phyloP scores from a whole-genome alignment of 2,329 filamentous ascomycete genomes.

The Neonectria punicea region DNA sequence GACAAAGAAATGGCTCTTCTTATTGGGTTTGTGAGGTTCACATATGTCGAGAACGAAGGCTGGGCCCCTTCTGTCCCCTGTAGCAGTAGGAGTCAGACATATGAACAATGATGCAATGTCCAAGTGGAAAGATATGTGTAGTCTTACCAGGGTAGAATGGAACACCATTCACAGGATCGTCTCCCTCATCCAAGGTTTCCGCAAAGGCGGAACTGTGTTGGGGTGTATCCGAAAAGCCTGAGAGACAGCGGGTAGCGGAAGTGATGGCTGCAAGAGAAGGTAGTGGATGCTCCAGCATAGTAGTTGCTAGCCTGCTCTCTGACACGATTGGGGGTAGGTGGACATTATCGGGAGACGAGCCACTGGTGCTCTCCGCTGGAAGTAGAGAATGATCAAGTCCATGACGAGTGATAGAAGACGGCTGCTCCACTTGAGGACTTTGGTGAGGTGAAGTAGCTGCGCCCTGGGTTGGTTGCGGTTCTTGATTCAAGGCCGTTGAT shows the following conservation, averaged over 20 bases:
- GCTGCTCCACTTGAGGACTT: background rate
- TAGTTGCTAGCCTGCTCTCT: background rate
- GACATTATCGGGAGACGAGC: background rate
- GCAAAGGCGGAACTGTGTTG: slow-evolving; percentile 12
- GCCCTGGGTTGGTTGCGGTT: background rate
- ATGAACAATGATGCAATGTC: too few species aligned
- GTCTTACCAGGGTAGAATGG: slow-evolving; percentile 18
- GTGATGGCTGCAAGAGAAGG: background rate
- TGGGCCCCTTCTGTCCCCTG: slow-evolving; percentile 19
- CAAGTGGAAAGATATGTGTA: background rate
- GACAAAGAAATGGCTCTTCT: slow-evolving; percentile 24
- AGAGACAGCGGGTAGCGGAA: background rate
- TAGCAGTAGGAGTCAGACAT: background rate
- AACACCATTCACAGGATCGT: background rate
- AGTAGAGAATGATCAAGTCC: background rate
- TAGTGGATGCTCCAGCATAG: background rate
- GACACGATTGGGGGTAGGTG: background rate
- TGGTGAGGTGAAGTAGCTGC: background rate
- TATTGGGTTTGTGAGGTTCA: slow-evolving; percentile 5
- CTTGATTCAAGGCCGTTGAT: background rate
- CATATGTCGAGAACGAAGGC: slow-evolving; percentile 18
- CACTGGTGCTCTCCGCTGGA: background rate
- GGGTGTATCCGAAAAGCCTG: background rate
- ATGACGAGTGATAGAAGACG: background rate
- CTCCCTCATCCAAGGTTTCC: background rate